Evolutionary conservation across 192 early-diverging fungal species (phyloP).

Genomic region (Coemansia sp.): DNA sequence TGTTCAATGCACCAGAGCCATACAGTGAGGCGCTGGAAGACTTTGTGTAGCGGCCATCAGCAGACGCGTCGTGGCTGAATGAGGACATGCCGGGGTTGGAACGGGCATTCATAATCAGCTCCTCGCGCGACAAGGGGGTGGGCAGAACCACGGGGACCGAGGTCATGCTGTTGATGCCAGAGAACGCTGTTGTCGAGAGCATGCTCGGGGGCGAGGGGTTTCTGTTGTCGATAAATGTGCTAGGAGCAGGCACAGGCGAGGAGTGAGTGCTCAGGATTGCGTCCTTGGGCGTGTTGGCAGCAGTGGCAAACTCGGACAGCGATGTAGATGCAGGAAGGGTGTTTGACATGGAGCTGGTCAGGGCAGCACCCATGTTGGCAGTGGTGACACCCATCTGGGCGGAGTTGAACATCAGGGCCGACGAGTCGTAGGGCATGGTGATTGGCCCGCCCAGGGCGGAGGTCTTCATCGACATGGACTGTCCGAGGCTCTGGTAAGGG

Average conservation of each 20-base stretch:
- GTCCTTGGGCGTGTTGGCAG: conserved; percentile 8
- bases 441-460: conserved; percentile 17
- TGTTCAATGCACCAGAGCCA: conserved; percentile 17
- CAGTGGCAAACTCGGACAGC: conserved; percentile 13
- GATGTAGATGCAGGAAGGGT: conserved; percentile 11
- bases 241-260: conserved; percentile 16
- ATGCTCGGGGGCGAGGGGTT: conserved; percentile 12
- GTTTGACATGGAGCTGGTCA: background rate
- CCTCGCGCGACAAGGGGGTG: conserved; percentile 4
- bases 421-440: conserved; percentile 4
- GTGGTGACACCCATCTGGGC: background rate
- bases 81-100: background rate
- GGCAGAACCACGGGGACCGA: conserved; percentile 9
- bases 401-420: conserved; percentile 9
- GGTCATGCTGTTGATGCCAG: conserved; percentile 4
- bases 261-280: conserved; percentile 13
- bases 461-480: conserved; percentile 19
- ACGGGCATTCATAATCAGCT: conserved; percentile 1
- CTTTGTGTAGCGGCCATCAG: conserved; percentile 11
- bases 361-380: background rate
- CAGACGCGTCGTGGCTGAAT: background rate
- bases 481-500: conserved; percentile 16
- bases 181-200: background rate
- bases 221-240: conserved; percentile 1
- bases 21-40: conserved; percentile 5